Conservation (phyloP, 306 rosid species). For the Sicyos baderoa region DNA sequence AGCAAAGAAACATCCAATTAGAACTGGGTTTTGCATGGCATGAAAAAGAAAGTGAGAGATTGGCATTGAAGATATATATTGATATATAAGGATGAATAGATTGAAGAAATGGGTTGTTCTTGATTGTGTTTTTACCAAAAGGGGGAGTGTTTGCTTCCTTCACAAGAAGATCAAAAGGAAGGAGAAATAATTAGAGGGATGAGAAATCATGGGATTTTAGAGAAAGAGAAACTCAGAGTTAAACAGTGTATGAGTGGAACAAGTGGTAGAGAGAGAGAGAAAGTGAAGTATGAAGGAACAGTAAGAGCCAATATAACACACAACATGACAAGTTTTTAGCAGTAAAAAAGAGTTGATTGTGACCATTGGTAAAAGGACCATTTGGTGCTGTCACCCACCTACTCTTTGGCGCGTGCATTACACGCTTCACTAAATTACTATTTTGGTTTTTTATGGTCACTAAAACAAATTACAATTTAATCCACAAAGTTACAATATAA, state of each 20-base stretch:
- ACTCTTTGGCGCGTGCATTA: neutral
- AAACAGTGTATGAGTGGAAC: no score
- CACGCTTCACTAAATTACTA: neutral
- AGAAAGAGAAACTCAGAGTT: neutral
- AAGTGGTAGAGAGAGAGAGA: slow-evolving; percentile 20
- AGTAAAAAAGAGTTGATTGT: slow-evolving; percentile 51
- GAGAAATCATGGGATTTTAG: neutral
- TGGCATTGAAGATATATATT: neutral
- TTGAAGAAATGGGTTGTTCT: neutral
- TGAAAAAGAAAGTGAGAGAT: neutral
- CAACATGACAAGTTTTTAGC: slow-evolving; percentile 67
- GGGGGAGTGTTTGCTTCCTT: neutral
- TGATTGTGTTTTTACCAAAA: neutral
- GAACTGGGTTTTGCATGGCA: neutral
- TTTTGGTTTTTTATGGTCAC: no score
- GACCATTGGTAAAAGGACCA: slow-evolving; percentile 41
- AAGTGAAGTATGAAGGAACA: neutral
- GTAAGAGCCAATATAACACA: slow-evolving; percentile 31
- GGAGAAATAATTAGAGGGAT: neutral
- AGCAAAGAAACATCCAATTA: neutral
- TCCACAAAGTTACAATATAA: no score
- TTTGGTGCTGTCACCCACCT: slow-evolving; percentile 13
- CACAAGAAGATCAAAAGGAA: neutral
- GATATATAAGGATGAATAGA: neutral
- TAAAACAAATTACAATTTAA: no score